phyloP scores from a whole-genome alignment of 73 alveolate species.

The Paramecium bursaria region DNA sequence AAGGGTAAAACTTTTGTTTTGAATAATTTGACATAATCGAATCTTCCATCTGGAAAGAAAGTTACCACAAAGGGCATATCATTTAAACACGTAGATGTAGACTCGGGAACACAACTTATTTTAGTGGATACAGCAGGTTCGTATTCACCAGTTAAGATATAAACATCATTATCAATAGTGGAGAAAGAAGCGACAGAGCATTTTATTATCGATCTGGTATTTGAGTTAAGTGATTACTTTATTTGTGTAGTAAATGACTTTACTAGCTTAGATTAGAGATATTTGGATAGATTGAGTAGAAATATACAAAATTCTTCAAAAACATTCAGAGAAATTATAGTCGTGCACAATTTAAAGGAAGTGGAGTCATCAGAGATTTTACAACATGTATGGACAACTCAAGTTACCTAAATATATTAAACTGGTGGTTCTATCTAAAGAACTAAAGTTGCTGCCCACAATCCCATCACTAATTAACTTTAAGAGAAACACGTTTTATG shows the following conservation, averaged over 20 bases:
- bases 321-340: constrained; percentile 64
- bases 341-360: constrained; percentile 66
- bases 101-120: constrained; percentile 53
- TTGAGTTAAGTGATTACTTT: constrained; percentile 61
- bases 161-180: constrained; percentile 15
- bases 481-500: constrained; percentile 49
- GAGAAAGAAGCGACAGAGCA: constrained; percentile 65
- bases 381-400: constrained; percentile 47
- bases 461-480: constrained; percentile 39
- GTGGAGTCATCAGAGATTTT: constrained; percentile 38
- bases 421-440: constrained; percentile 54
- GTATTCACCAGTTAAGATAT: constrained; percentile 59
- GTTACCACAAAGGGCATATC: constrained; percentile 66
- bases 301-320: constrained; percentile 39
- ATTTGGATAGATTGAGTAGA: constrained; percentile 50
- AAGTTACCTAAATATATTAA: constrained; percentile 36
- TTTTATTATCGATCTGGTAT: constrained; percentile 49
- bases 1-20: constrained; percentile 62
- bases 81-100: constrained; percentile 61
- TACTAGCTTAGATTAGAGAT: constrained; percentile 54
- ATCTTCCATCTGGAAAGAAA: constrained; percentile 59
- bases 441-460: constrained; percentile 24
- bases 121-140: constrained; percentile 71
- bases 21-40: constrained; percentile 32
- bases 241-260: constrained; percentile 68